Base-by-base conservation (phyloP, 768 basidiomycete genomes). In the Leccinum longicurvipes region DNA sequence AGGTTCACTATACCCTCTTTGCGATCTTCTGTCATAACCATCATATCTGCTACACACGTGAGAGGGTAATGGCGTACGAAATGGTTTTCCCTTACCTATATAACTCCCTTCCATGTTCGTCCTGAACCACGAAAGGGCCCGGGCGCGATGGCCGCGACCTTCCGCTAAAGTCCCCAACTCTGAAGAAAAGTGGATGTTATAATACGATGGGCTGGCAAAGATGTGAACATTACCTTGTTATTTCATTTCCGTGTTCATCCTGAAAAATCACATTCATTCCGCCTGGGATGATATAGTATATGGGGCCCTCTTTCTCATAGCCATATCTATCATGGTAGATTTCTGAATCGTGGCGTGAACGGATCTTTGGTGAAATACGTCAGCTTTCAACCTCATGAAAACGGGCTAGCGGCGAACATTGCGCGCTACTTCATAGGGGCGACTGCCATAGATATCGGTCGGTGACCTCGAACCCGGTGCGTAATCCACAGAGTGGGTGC, bases 191-290 rank as follows among this genome's bases (percentile, higher is more conserved):
- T 8, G 17, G 15, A 48, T 25, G 48, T 61, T 12, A 59, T 19
- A 9, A 51, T 17, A 32, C 23, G 3, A 2, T 6, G 14, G n/a
- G 4, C 31, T 12, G 1, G 9, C 3, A 19, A 15, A 53, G 39
- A 45, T 29, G 45, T 29, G 46, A 32, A 45, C 36, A 64, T 52
- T 70, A 83, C 86, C 86, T 81, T 3, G 81, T 79, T 24, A 87
- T 81, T 62, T 84, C 84, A 53, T 81, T 79, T 21, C 86, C 86
- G 19, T 76, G 69, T 60, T 82, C 80, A 62, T 88, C 86, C 66
- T 84, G 78, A 61, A 89, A 87, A 46, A 88, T 78, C 6, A 88
- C 82, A 55, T 83, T 79, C 57, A 82, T 73, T 21, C 85, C 86
- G 17, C 76, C 77, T 34, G 87, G 87, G 48, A 88, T 78, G 60